Evolutionary conservation across 768 basidiomycete genomes (phyloP), one percentile per base, ranked within the genome.

Genomic region (Suillus bovinus): DNA sequence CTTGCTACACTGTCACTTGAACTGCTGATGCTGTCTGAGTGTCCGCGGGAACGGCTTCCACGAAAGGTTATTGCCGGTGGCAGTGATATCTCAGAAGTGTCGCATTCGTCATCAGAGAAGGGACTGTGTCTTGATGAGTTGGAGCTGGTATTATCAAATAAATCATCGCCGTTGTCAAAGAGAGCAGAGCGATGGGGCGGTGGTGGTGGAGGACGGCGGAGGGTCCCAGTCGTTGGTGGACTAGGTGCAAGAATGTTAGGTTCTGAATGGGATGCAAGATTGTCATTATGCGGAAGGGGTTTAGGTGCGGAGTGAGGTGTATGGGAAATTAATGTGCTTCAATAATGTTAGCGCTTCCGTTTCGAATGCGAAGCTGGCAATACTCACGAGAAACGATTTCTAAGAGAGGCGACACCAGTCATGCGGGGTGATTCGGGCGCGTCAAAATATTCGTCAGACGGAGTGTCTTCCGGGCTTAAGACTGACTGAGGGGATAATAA

Each of bases 341-440:
- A 4, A 36, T 13, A 4, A 3, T 34, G 10, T 64, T 20, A 64
- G 39, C 31, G 44, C 5, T 24, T 6, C 36, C 16, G 2, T n/a
- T 33, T 59, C 70, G 61, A 54, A 74, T 72, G 63, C 24, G 29
- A 70, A 71, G 39, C n/a, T n/a, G n/a, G 42, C 11, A 46, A n/a
- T 7, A 82, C 84, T 77, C 75, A 86, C 85, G 74, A 74, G 63
- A 85, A 81, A 68, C 74, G 77, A 62, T 68, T 78, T 61, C 80
- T 78, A 61, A 82, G 71, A 2, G 81, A 79, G 14, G 82, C 70
- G 1, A 84, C 80, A 47, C 73, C 69, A 0, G 66, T 50, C 44
- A 65, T 42, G 4, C 64, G 60, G 22, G 54, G 54, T 27, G 54
- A 56, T 38, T 56, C 38, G 1, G 16, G 11, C 20, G 11, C 24